phyloP scores from a whole-genome alignment of 129 eudicot species.

The Saussurea involucrata region DNA sequence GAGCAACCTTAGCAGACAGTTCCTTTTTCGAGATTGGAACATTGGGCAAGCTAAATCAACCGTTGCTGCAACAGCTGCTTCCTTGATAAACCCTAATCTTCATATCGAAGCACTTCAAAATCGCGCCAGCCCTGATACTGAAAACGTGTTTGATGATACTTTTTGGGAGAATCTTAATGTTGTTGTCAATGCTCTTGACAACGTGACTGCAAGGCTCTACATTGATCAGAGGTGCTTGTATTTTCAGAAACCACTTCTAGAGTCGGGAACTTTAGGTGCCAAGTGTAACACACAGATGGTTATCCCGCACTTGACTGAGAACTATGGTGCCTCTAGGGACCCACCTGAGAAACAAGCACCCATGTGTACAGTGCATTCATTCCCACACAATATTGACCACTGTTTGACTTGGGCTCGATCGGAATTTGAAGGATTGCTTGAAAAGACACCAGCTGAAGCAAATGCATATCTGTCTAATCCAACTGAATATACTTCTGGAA shows the following conservation, averaged over 20 bases:
- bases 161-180: conserved; percentile 82
- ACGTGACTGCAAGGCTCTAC: conserved; percentile 87
- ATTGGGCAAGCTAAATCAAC: conserved; percentile 98
- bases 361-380: conserved; percentile 92
- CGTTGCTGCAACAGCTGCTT: conserved; percentile 88
- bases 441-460: conserved; percentile 90
- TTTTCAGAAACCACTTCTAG: conserved; percentile 91
- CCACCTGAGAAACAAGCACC: conserved; percentile 99
- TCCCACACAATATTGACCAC: conserved; percentile 95
- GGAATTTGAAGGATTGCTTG: conserved; percentile 91
- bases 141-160: conserved; percentile 72
- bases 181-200: conserved; percentile 83
- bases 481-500: conserved; percentile 55
- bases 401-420: conserved; percentile 98
- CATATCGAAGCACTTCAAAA: conserved; percentile 85
- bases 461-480: conserved; percentile 75
- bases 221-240: conserved; percentile 88
- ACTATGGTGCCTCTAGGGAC: conserved; percentile 94
- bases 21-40: conserved; percentile 92
- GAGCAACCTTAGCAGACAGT: conserved; percentile 93
- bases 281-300: conserved; percentile 96
- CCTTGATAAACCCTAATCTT: conserved; percentile 63
- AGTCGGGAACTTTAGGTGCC: conserved; percentile 94
- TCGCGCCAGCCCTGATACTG: conserved; percentile 86
- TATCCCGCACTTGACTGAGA: conserved; percentile 86